Evolutionary conservation across 805 yeast genomes (phyloP).

Genomic region (Wickerhamiella lipophila): DNA sequence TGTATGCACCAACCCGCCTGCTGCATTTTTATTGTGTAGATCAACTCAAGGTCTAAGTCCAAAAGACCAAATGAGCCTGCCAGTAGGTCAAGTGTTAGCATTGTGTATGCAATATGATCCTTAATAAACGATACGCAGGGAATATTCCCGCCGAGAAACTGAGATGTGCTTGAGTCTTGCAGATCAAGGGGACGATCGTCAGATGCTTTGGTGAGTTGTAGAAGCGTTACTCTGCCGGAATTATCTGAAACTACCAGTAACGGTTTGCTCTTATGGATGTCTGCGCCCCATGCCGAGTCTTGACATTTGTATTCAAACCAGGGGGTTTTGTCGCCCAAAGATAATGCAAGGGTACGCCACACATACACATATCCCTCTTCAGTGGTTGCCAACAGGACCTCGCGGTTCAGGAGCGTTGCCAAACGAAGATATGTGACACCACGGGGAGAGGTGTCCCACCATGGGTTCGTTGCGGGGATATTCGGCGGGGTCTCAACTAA

Average conservation of each 20-base stretch:
- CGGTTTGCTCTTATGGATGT: background rate
- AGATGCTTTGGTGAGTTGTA: background rate
- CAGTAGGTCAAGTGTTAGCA: background rate
- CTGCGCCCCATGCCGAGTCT: conserved; percentile 12
- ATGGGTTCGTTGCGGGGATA: background rate
- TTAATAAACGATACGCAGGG: conserved; percentile 3
- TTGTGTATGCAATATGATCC: conserved; percentile 1
- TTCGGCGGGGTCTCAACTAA: background rate
- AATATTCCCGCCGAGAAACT: conserved; percentile 9
- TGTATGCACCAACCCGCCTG: conserved; percentile 10
- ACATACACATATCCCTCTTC: background rate
- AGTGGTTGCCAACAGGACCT: background rate
- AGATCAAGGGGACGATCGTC: background rate
- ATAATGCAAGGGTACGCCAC: conserved; percentile 9
- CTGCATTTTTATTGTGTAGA: background rate
- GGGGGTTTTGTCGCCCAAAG: background rate
- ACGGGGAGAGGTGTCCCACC: conserved; percentile 5
- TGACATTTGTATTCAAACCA: background rate
- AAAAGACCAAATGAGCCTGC: conserved; percentile 6
- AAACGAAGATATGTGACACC: conserved; percentile 3
- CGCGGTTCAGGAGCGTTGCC: background rate
- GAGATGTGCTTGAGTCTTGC: background rate
- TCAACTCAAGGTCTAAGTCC: background rate
- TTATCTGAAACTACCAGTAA: conserved; percentile 6
- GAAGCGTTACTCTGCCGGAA: background rate